Conservation (phyloP, 2,329 filamentous ascomycete genomes). For the Setomelanomma holmii region DNA sequence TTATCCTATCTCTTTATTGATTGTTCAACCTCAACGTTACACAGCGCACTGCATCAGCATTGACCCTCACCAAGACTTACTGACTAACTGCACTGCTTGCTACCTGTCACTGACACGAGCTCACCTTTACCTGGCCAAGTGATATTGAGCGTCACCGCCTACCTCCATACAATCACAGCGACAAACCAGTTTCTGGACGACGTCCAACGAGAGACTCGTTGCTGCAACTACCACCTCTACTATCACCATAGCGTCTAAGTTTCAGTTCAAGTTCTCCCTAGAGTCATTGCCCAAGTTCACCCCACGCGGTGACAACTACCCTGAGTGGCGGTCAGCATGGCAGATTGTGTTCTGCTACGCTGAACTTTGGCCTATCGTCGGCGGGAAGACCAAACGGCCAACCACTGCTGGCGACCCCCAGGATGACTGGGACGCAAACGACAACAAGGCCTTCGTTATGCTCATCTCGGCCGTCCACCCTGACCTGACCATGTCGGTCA, state of each 20-base stretch:
- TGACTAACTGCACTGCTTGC: not conserved
- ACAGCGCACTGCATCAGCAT: not conserved
- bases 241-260: not conserved
- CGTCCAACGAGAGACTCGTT: no score
- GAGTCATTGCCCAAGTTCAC: slow-evolving; percentile 1
- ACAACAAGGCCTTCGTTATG: slow-evolving; percentile 10
- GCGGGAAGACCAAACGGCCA: not conserved
- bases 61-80: not conserved
- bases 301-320: slow-evolving; percentile 3
- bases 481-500: slow-evolving; percentile 7
- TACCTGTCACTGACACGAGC: not conserved
- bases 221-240: not conserved
- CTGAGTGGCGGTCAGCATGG: slow-evolving; percentile 5
- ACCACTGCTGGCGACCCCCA: not conserved
- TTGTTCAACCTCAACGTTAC: not conserved
- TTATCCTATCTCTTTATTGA: not conserved
- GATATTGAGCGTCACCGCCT: no score
- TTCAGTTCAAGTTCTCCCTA: slow-evolving; percentile 4
- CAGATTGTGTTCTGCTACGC: slow-evolving; percentile 3
- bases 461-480: slow-evolving; percentile 3
- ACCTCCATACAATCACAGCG: not conserved
- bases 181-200: no score
- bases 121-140: no score
- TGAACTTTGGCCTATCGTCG: slow-evolving; percentile 3
- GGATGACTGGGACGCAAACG: not conserved